Evolutionary conservation across 306 rosid genomes (phyloP).

Genomic region (Phaseolus lunatus): DNA sequence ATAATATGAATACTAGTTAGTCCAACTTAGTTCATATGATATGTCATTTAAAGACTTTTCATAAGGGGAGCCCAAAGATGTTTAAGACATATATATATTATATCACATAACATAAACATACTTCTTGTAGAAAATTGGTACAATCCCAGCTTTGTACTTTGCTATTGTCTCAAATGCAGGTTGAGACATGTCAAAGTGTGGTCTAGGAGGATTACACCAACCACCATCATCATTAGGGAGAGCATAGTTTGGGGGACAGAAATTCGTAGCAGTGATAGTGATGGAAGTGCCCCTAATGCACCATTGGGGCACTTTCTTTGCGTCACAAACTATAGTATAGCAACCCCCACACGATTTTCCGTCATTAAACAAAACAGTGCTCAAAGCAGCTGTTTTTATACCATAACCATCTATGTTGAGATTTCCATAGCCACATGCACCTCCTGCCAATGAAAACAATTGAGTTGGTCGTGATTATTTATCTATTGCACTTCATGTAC

Average conservation of each 20-base stretch:
- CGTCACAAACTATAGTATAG: constrained; percentile 63
- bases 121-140: constrained; percentile 56
- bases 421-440: constrained; percentile 82
- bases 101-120: constrained; percentile 34
- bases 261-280: constrained; percentile 71
- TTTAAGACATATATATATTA: constrained; percentile 10
- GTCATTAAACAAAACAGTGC: constrained; percentile 61
- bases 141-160: constrained; percentile 65
- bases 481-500: background rate
- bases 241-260: constrained; percentile 68
- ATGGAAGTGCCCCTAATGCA: constrained; percentile 61
- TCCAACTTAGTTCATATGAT: background rate
- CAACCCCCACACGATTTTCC: constrained; percentile 78
- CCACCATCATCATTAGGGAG: constrained; percentile 64
- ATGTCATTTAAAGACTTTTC: background rate
- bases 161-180: constrained; percentile 63
- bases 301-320: constrained; percentile 60
- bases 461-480: background rate
- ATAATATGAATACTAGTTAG: background rate
- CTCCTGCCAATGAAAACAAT: constrained; percentile 53
- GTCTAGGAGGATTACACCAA: constrained; percentile 74
- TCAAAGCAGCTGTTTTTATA: constrained; percentile 69
- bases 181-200: constrained; percentile 73
- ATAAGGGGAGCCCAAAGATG: too few relatives aligned
- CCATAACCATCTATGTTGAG: constrained; percentile 63